Conservation (phyloP, 345 rosid species). For the Abelmoschus esculentus region DNA sequence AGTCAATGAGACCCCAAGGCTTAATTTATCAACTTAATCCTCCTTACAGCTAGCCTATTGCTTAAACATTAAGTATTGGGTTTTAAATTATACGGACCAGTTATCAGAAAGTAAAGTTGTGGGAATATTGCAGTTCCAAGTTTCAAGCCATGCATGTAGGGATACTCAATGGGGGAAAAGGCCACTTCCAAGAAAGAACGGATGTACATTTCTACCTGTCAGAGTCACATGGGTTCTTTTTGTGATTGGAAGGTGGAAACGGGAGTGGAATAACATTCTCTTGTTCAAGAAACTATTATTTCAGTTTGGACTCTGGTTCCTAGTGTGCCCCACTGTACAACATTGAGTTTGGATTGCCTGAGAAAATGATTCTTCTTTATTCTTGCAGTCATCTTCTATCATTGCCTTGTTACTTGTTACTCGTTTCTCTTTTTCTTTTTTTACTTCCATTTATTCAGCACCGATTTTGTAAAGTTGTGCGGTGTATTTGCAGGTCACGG, state of each 20-base stretch:
- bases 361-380: slow-evolving; percentile 10
- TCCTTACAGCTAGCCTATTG: slow-evolving; percentile 5
- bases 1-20: not conserved
- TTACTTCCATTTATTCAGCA: not conserved
- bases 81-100: not conserved
- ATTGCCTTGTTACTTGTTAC: slow-evolving; percentile 8
- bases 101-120: slow-evolving; percentile 11
- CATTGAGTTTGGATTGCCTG: slow-evolving; percentile 7
- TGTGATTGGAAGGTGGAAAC: slow-evolving; percentile 17
- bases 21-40: not conserved
- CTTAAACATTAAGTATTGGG: slow-evolving; percentile 6
- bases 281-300: slow-evolving; percentile 13
- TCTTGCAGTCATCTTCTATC: slow-evolving; percentile 12
- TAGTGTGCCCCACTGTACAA: slow-evolving; percentile 19
- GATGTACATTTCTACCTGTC: slow-evolving; percentile 21
- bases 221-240: slow-evolving; percentile 28
- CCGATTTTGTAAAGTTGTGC: slow-evolving; percentile 7
- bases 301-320: slow-evolving; percentile 8
- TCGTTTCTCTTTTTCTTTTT: not conserved
- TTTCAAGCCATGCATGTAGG: not conserved
- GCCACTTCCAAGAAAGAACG: slow-evolving; percentile 10
- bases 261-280: slow-evolving; percentile 16
- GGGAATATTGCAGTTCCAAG: not conserved
- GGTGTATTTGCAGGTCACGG: slow-evolving; percentile 61
- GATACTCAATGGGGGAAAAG: slow-evolving; percentile 10